Conservation (phyloP, 495 filamentous ascomycete genomes). For the Penicillium subrubescens region DNA sequence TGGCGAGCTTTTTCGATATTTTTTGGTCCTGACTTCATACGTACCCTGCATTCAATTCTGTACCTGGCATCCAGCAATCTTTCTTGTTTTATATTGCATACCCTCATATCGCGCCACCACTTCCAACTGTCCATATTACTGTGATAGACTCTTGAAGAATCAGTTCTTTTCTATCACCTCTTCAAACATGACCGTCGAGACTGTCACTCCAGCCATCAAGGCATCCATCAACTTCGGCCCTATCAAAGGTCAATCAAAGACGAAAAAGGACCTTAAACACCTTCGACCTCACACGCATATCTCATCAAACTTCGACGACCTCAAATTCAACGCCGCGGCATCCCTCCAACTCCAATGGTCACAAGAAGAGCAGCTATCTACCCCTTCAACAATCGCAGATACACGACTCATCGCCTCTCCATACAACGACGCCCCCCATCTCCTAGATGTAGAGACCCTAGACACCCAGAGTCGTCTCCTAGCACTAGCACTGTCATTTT, state of each 20-base stretch:
- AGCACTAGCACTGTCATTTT: slow-evolving; percentile 65
- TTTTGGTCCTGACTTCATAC: not conserved
- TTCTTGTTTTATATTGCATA: not conserved
- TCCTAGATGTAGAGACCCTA: slow-evolving; percentile 68
- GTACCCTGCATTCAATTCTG: not conserved
- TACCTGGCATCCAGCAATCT: not conserved
- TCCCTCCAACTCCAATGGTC: slow-evolving; percentile 33
- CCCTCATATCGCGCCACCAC: not conserved
- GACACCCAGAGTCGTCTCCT: slow-evolving; percentile 65
- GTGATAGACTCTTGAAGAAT: not conserved
- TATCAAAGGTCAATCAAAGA: not conserved
- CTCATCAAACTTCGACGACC: slow-evolving; percentile 35
- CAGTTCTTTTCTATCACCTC: not conserved
- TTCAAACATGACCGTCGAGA: slow-evolving; percentile 18
- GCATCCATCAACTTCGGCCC: slow-evolving; percentile 1
- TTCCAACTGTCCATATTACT: not conserved
- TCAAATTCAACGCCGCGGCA: slow-evolving; percentile 41
- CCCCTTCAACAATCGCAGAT: slow-evolving; percentile 17
- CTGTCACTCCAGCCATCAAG: slow-evolving; percentile 1
- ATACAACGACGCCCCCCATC: slow-evolving; percentile 66
- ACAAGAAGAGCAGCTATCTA: slow-evolving; percentile 5
- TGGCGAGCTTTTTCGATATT: not conserved
- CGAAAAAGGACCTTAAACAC: slow-evolving; percentile 3
- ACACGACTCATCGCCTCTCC: slow-evolving; percentile 66
- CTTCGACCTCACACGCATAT: slow-evolving; percentile 36